Base-by-base conservation (phyloP, 1,284 basidiomycete species). In the Macrocybe sp. region DNA sequence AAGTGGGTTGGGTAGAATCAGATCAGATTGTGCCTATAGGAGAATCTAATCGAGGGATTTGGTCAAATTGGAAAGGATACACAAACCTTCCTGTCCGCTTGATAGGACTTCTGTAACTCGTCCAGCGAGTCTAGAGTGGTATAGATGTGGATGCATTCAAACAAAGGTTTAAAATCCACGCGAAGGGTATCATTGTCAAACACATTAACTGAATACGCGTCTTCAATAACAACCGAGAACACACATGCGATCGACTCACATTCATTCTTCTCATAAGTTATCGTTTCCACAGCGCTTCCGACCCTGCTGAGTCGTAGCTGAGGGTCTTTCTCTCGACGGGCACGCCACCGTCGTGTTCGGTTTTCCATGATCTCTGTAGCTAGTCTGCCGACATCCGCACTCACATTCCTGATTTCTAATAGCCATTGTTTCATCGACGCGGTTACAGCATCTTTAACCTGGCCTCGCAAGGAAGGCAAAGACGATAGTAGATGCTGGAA, bases 61-160 rank as follows among this genome's bases (percentile, higher is more conserved):
- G 28, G 45, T 44, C 9, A 39, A n/a, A 30, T 28, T 9, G 46
- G 4, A 34, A 49, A 16, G 7, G 32, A 50, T 40, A 50, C 71
- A 39, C 59, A 22, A 22, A 86, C 93, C 72, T 94, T 92, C 56
- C 97, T 81, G 64, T 99, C 97, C 35, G 92, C 91, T 67, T 99
- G 95, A 62, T 98, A 99, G 41, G 86, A 95, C 42, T 79, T 79
- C 52, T 94, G 92, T 11, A 99, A 76, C 57, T 97, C 93, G 45
- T 92, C 85, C 14, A 95, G 77, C 10, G 86, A 84, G 61, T 96
- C 92, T 10, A 99, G 74, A 3, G 93, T 85, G 49, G 92, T 87
- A 67, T 99, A 95, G 54, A 98, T 99, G 60, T 97, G 96, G 43
- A 99, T 96, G 62, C 92, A 97, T 68, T 98, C 92, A 60, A 95